Evolutionary conservation across 1,284 basidiomycete genomes (phyloP), one percentile per base, ranked within the genome.

Genomic region (Xerocomus nothofagi): DNA sequence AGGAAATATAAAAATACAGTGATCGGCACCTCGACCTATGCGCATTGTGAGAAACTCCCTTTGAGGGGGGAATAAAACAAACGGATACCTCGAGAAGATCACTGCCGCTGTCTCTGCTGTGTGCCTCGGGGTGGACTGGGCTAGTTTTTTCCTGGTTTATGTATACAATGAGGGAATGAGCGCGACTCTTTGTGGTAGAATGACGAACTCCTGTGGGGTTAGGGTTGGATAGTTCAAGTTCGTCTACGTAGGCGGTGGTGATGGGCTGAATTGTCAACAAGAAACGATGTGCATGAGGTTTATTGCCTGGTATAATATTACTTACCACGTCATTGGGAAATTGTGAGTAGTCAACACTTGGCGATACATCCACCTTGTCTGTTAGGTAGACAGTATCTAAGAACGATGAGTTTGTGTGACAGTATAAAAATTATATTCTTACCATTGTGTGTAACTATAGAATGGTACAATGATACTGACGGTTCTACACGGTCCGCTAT

Each of bases 321-420:
- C 37, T 39, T 17, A 6, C 10, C 3, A 12, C 1, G 37, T 12
- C n/a, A n/a, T 4, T 11, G 8, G 15, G 31, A 6, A n/a, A 41
- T 12, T 4, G 6, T 4, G 3, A 21, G 6, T 4, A 30, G 21
- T n/a, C 29, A n/a, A 39, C 15, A 21, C 15, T 40, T 2, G 6
- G 11, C 18, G 10, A 17, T 38, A 3, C 23, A 17, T 24, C 5
- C 15, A 18, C 17, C 15, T 18, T 43, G 12, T 42, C 23, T 15
- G 12, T 27, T 7, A 47, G 29, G 17, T 47, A 47, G 15, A 47
- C 44, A 17, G 24, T 6, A 14, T 27, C 45, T 47, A 6, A 46
- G 10, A 14, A 7, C 7, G 0, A 47, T 33, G 15, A 33, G 18
- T 4, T 20, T n/a, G 5, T 3, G 9, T 12, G 31, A 24, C 4